These are phyloP conservation scores for Flueggea neowawraea DNA, from an alignment of 441 rosid species.

Conservation along the genomic window DNA sequence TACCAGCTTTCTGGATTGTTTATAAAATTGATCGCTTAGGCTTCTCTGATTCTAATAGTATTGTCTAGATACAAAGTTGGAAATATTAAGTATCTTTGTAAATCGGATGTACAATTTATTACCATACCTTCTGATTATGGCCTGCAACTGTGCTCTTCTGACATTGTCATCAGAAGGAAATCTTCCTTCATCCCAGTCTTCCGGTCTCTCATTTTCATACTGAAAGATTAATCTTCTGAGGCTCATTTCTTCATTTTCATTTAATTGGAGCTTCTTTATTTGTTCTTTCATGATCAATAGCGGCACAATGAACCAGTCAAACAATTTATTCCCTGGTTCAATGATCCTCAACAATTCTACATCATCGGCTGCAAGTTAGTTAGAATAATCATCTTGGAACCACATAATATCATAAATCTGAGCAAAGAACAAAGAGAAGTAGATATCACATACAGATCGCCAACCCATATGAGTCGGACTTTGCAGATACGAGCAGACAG, in stretches of 20 bases:
- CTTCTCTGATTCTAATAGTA: no score
- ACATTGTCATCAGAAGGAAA: slow-evolving; percentile 58
- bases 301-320: slow-evolving; percentile 70
- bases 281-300: slow-evolving; percentile 78
- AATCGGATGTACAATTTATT: neutral
- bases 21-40: neutral
- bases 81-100: neutral
- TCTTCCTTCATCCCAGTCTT: slow-evolving; percentile 60
- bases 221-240: slow-evolving; percentile 47
- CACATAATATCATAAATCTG: neutral
- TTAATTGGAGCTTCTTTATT: slow-evolving; percentile 51
- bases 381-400: slow-evolving; percentile 8
- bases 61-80: neutral
- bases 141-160: slow-evolving; percentile 83
- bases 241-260: slow-evolving; percentile 54
- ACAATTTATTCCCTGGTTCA: slow-evolving; percentile 59
- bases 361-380: slow-evolving; percentile 44
- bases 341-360: slow-evolving; percentile 57
- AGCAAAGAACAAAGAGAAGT: neutral
- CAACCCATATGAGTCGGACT: slow-evolving; percentile 61
- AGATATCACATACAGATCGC: slow-evolving; percentile 53
- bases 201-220: slow-evolving; percentile 49
- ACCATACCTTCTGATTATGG: slow-evolving; percentile 66
- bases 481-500: slow-evolving; percentile 69
- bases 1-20: neutral